Percentiles rank a stretch among this genome's conserved stretches.
Evolutionary conservation across 208 protist species (phyloP).

Genomic region (Trypanosoma theileri): DNA sequence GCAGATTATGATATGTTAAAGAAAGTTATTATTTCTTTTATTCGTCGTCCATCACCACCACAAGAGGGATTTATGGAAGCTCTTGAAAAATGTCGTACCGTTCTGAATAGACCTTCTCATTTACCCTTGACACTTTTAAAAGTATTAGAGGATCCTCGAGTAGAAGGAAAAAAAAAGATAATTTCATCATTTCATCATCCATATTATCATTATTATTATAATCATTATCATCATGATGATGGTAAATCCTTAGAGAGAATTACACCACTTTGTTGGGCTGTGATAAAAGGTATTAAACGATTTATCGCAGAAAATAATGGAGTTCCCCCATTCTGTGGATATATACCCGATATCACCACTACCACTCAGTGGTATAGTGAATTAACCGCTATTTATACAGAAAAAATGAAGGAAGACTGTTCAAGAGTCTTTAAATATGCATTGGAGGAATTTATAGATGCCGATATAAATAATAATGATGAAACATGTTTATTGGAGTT

Average conservation of each 20-base stretch:
- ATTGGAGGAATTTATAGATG: conserved; percentile 16
- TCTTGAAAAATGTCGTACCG: conserved; percentile 43
- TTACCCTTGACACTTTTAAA: conserved; percentile 26
- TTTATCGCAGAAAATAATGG: conserved; percentile 26
- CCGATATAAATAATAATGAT: background rate
- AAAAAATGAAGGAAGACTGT: conserved; percentile 61
- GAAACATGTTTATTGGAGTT: background rate
- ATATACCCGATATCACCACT: conserved; percentile 95
- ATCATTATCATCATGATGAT: background rate
- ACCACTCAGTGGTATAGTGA: conserved; percentile 91
- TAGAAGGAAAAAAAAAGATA: background rate
- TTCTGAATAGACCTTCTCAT: conserved; percentile 42
- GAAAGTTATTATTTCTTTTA: conserved; percentile 10
- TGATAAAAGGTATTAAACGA: conserved; percentile 31
- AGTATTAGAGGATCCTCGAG: conserved; percentile 40
- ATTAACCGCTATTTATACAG: conserved; percentile 80
- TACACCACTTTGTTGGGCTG: conserved; percentile 40
- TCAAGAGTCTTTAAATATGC: conserved; percentile 30
- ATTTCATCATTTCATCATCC: too few species aligned
- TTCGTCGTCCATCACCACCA: conserved; percentile 29
- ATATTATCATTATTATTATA: too few species aligned
- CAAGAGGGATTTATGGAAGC: conserved; percentile 69
- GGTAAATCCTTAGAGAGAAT: conserved; percentile 6
- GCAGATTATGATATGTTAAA: conserved; percentile 19
- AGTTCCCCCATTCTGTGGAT: conserved; percentile 83